Conservation (phyloP, 306 rosid genomes). For the Acacia acuminata region DNA sequence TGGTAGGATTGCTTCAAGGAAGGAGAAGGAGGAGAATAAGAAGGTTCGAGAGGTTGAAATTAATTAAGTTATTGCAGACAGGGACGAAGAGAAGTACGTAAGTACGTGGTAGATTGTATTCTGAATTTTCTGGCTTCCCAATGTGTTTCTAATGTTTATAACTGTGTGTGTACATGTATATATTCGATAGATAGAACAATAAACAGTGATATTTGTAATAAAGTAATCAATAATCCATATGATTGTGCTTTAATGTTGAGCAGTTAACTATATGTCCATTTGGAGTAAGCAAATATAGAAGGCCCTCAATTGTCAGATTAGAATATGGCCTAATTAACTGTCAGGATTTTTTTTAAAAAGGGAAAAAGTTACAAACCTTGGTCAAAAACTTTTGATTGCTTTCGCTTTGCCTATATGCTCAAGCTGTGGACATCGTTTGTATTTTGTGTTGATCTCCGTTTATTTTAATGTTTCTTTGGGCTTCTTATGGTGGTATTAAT, state of each 20-base stretch:
- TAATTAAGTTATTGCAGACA: not conserved
- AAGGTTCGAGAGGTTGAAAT: not conserved
- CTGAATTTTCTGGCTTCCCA: slow-evolving; percentile 12
- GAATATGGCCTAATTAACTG: too few species aligned
- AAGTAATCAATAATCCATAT: not conserved
- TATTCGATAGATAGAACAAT: not conserved
- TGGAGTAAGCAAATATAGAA: too few species aligned
- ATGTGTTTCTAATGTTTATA: slow-evolving; percentile 9
- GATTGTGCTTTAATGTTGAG: not conserved
- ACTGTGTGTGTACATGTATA: not conserved
- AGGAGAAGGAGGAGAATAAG: not conserved
- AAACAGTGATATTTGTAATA: not conserved
- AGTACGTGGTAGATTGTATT: not conserved
- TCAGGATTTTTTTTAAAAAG: too few species aligned
- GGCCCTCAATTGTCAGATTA: not conserved
- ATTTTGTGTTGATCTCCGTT: too few species aligned
- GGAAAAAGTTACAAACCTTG: too few species aligned
- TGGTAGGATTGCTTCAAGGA: not conserved
- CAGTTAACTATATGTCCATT: too few species aligned
- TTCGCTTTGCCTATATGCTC: too few species aligned
- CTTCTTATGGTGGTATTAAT: too few species aligned
- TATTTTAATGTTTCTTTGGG: too few species aligned
- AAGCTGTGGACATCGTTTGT: too few species aligned
- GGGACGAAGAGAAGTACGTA: slow-evolving; percentile 2
- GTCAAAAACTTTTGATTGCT: too few species aligned